These are phyloP conservation scores for Cadophora luteo-olivacea DNA, from an alignment of 2,329 filamentous ascomycete genomes.

Conservation along the genomic window DNA sequence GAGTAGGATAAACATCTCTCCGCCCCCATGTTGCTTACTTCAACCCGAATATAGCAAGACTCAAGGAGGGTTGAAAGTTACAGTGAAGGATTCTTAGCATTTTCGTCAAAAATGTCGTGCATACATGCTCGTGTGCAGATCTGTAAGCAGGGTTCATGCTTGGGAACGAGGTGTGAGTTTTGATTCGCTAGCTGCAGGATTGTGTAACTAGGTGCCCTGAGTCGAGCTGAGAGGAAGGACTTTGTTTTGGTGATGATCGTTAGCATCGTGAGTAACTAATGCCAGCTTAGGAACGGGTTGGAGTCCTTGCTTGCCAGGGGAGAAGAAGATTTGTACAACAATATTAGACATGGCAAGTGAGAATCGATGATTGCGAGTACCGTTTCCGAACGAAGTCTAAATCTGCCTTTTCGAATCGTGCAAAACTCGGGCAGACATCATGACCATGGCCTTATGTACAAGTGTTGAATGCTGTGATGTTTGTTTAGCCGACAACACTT, in stretches of 20 bases:
- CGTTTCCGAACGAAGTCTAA: no score
- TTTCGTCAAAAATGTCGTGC: neutral
- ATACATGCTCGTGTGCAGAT: neutral
- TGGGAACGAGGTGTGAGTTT: neutral
- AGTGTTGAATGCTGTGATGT: neutral
- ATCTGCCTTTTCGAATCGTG: no score
- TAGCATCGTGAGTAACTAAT: neutral
- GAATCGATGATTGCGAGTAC: no score
- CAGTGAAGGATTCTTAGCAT: constrained; percentile 5
- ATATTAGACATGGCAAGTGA: no score
- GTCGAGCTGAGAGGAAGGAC: neutral
- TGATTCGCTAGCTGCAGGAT: neutral
- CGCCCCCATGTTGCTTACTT: neutral
- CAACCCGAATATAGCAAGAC: neutral
- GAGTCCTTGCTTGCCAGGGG: no score
- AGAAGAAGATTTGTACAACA: no score
- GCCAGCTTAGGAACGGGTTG: neutral
- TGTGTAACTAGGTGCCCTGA: neutral
- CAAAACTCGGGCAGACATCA: no score
- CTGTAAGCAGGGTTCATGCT: neutral
- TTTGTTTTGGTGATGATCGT: neutral
- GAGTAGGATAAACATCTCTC: constrained; percentile 4
- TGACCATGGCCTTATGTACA: neutral
- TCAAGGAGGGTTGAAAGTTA: neutral
- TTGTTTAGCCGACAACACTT: neutral